Evolutionary conservation across 1,139 yeast species (phyloP).

Genomic region (Blastobotrys raffinosifermentans): DNA sequence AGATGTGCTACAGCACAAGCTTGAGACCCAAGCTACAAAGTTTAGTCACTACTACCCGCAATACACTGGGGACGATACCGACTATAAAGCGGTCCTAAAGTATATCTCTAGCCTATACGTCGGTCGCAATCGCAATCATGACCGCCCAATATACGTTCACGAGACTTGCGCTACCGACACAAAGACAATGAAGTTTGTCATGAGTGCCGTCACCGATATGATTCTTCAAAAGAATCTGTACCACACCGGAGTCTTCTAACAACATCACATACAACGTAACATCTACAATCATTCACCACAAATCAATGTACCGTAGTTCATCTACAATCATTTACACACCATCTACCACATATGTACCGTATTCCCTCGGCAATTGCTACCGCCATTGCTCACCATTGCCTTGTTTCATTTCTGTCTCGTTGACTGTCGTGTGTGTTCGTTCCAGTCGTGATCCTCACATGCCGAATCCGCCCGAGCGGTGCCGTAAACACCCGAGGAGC

Average conservation of each 20-base stretch:
- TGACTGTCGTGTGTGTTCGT: too few relatives aligned
- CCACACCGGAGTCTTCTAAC: slow-evolving; percentile 70
- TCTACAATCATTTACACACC: too few relatives aligned
- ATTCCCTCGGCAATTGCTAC: too few relatives aligned
- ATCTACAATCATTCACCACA: too few relatives aligned
- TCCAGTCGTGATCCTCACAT: too few relatives aligned
- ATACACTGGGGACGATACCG: slow-evolving; percentile 19
- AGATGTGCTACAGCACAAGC: slow-evolving; percentile 71
- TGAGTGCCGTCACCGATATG: slow-evolving; percentile 89
- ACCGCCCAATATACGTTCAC: slow-evolving; percentile 70
- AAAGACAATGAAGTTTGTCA: slow-evolving; percentile 76
- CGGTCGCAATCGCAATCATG: slow-evolving; percentile 50
- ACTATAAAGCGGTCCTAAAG: slow-evolving; percentile 20
- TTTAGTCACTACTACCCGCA: slow-evolving; percentile 26
- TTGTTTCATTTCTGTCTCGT: too few relatives aligned
- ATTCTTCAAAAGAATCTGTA: slow-evolving; percentile 77
- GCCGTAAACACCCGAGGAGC: too few relatives aligned
- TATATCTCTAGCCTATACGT: slow-evolving; percentile 24
- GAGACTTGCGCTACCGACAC: slow-evolving; percentile 96
- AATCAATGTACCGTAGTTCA: too few relatives aligned
- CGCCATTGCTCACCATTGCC: too few relatives aligned
- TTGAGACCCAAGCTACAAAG: slow-evolving; percentile 43
- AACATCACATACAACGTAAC: too few relatives aligned
- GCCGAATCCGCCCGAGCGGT: too few relatives aligned
- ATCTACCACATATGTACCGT: too few relatives aligned